Percentiles rank a stretch among this genome's conserved stretches.
Evolutionary conservation across 768 basidiomycete genomes (phyloP).

Genomic region (Phylloporus sp.): DNA sequence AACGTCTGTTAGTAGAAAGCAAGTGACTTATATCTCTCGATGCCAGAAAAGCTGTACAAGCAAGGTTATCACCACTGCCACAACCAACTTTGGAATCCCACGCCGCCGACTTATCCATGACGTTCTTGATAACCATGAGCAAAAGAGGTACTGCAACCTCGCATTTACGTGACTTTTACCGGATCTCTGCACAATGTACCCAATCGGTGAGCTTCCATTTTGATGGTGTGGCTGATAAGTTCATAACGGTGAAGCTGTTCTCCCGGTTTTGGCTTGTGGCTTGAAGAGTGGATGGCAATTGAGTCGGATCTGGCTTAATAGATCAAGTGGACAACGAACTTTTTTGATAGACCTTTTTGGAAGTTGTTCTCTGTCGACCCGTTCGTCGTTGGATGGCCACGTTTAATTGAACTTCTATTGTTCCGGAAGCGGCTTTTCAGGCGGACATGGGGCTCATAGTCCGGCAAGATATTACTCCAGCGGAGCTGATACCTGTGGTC

Average conservation of each 20-base stretch:
- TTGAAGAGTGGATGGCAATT: not conserved
- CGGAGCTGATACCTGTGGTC: not conserved
- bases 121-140: constrained; percentile 1
- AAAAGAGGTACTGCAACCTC: constrained; percentile 12
- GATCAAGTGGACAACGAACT: not conserved
- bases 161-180: constrained; percentile 7
- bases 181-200: not conserved
- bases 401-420: not conserved
- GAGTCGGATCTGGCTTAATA: constrained; percentile 2
- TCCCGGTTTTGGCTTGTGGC: constrained; percentile 4
- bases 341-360: not conserved
- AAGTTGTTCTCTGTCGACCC: not conserved
- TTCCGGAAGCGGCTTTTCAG: not conserved
- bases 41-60: not conserved
- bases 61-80: constrained; percentile 11
- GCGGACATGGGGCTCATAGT: not conserved
- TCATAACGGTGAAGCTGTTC: constrained; percentile 4
- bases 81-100: constrained; percentile 13
- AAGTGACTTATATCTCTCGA: not conserved
- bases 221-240: constrained; percentile 2
- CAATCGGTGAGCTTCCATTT: constrained; percentile 15
- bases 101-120: constrained; percentile 24
- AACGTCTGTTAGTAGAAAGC: not conserved
- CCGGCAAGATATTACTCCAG: not conserved
- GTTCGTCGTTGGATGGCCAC: constrained; percentile 6